Conservation (phyloP, 1,139 yeast species). For the Saccharomyces pastorianus region DNA sequence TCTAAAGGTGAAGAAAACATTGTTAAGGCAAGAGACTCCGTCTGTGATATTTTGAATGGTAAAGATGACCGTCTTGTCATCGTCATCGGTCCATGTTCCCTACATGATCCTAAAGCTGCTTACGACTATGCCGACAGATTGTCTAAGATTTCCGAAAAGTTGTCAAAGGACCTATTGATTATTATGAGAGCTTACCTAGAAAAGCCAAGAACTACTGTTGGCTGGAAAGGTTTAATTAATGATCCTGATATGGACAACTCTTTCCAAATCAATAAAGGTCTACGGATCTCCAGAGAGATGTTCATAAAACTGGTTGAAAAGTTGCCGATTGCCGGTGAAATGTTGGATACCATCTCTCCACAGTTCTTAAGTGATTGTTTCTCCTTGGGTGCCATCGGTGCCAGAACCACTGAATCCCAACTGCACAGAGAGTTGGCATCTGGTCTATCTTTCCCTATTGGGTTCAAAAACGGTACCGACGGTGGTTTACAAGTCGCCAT, state of each 20-base stretch:
- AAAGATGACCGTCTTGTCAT: constrained; percentile 71
- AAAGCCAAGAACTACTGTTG: constrained; percentile 97
- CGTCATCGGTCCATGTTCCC: constrained; percentile 93
- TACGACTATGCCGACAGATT: constrained; percentile 74
- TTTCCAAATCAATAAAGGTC: constrained; percentile 90
- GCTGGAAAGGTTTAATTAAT: constrained; percentile 96
- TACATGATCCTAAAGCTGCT: constrained; percentile 91
- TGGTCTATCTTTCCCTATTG: constrained; percentile 92
- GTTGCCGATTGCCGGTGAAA: constrained; percentile 92
- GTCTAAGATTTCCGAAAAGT: constrained; percentile 49
- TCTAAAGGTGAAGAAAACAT: constrained; percentile 54
- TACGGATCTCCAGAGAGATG: constrained; percentile 78
- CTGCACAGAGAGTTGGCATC: constrained; percentile 93
- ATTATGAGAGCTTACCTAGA: constrained; percentile 97
- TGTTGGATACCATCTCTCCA: constrained; percentile 95
- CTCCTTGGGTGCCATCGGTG: constrained; percentile 95
- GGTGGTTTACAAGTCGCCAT: constrained; percentile 87
- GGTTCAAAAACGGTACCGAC: constrained; percentile 95
- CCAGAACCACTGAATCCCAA: constrained; percentile 95
- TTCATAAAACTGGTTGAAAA: constrained; percentile 73
- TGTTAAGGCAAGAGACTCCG: constrained; percentile 66
- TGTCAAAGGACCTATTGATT: constrained; percentile 68
- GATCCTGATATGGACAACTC: constrained; percentile 95
- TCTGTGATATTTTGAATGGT: constrained; percentile 64
- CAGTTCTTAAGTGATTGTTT: constrained; percentile 85